Evolutionary conservation across 805 yeast species (phyloP).

Genomic region (Cyberlindnera nakhonratchasimensis): DNA sequence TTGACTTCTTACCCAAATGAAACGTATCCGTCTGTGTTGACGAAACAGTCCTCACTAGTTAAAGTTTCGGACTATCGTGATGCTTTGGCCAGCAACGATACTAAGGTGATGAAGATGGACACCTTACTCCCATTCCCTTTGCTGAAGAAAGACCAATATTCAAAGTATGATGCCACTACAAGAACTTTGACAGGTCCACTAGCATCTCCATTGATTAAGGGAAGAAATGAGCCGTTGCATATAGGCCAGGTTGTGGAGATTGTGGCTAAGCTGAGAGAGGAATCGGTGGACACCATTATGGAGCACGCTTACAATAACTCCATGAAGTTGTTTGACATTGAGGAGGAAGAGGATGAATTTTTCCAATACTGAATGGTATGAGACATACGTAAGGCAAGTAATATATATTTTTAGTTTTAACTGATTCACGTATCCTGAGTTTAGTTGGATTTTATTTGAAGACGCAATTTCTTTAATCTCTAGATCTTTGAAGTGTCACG

Average conservation of each 20-base stretch:
- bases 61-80: conserved; percentile 11
- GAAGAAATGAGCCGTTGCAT: conserved; percentile 90
- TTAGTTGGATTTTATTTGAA: too few species aligned
- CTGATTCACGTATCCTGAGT: too few species aligned
- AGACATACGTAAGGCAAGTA: too few species aligned
- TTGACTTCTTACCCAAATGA: conserved; percentile 54
- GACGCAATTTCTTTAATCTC: too few species aligned
- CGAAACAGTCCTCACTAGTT: conserved; percentile 21
- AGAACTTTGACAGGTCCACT: conserved; percentile 31
- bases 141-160: conserved; percentile 61
- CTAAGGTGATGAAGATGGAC: conserved; percentile 34
- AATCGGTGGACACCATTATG: conserved; percentile 42
- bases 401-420: too few species aligned
- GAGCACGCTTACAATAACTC: conserved; percentile 52
- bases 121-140: conserved; percentile 58
- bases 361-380: conserved; percentile 9
- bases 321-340: conserved; percentile 40
- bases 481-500: too few species aligned
- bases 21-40: conserved; percentile 43
- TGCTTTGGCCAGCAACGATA: conserved; percentile 6
- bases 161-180: conserved; percentile 29
- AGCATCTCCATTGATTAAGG: conserved; percentile 52
- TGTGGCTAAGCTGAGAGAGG: conserved; percentile 46
- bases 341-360: conserved; percentile 22
- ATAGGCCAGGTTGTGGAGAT: conserved; percentile 78